Evolutionary conservation across 2,329 filamentous ascomycete species (phyloP).

Genomic region (Tolypocladium nubicola): DNA sequence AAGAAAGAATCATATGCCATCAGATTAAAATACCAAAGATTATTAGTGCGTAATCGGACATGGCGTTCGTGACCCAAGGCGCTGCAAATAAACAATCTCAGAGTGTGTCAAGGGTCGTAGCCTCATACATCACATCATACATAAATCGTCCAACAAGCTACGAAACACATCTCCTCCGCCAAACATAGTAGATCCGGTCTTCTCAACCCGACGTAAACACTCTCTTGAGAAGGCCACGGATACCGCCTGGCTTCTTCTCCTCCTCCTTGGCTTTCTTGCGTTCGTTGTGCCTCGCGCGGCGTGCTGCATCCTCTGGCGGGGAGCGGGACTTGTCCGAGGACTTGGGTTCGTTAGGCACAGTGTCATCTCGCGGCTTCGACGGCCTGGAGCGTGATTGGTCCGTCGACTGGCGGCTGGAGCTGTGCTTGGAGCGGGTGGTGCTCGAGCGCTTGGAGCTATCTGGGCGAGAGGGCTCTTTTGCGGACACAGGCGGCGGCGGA

Average conservation of each 20-base stretch:
- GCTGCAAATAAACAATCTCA: neutral
- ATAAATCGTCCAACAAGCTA: slow-evolving; percentile 3
- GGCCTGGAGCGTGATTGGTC: slow-evolving; percentile 14
- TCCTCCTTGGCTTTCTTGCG: slow-evolving; percentile 17
- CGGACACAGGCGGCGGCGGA: slow-evolving; percentile 4
- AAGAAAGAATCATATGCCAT: neutral
- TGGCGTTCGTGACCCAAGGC: neutral
- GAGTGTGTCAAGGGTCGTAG: neutral
- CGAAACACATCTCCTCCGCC: neutral
- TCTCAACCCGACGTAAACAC: slow-evolving; percentile 18
- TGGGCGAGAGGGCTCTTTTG: slow-evolving; percentile 12
- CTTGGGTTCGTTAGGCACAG: slow-evolving; percentile 11
- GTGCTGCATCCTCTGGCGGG: slow-evolving; percentile 20
- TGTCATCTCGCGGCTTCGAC: slow-evolving; percentile 13
- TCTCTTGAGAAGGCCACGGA: slow-evolving; percentile 26
- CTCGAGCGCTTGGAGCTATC: slow-evolving; percentile 19
- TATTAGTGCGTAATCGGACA: neutral
- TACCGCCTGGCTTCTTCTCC: slow-evolving; percentile 18
- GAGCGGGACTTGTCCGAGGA: slow-evolving; percentile 9
- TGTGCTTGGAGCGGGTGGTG: slow-evolving; percentile 14
- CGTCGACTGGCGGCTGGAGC: slow-evolving; percentile 15
- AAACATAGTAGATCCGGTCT: neutral
- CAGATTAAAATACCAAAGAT: neutral
- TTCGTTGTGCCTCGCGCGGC: slow-evolving; percentile 22
- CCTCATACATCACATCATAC: slow-evolving; percentile 3